A percentile compares a stretch with the other conserved stretches of the same genome.
These are phyloP conservation scores for Naegleria fowleri DNA, from an alignment of 208 protist genomes.

Conservation along the genomic window DNA sequence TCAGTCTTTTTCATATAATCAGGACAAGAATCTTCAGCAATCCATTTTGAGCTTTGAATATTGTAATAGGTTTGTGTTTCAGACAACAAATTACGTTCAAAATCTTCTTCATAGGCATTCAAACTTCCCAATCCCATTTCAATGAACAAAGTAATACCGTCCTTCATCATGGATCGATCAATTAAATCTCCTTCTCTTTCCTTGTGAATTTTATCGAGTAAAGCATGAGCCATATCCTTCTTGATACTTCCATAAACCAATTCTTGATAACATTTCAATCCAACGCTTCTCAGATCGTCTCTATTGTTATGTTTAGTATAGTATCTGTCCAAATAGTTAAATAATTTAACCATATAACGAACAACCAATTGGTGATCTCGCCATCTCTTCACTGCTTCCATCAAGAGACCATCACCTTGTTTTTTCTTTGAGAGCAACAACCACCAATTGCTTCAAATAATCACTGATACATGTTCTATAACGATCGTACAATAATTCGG, in stretches of 20 bases:
- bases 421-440: background rate
- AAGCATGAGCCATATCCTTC: background rate
- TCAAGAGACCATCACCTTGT: constrained; percentile 5
- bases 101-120: constrained; percentile 19
- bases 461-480: background rate
- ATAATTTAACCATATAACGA: constrained; percentile 19
- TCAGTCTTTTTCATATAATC: constrained; percentile 53
- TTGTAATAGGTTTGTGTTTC: background rate
- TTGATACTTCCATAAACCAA: background rate
- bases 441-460: background rate
- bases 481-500: constrained; percentile 1
- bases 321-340: constrained; percentile 16
- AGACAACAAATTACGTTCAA: background rate
- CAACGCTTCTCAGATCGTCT: background rate
- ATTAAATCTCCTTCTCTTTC: constrained; percentile 21
- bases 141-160: background rate
- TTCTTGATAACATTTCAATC: constrained; percentile 23
- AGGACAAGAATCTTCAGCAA: background rate
- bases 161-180: constrained; percentile 5
- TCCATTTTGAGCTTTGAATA: background rate
- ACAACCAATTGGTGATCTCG: constrained; percentile 19
- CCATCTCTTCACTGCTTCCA: constrained; percentile 17
- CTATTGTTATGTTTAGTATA: constrained; percentile 24
- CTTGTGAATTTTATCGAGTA: background rate
- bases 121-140: constrained; percentile 5